A percentile compares a stretch with the other conserved stretches of the same genome.
phyloP scores from a whole-genome alignment of 345 rosid genomes.

The Cardamine occulta region DNA sequence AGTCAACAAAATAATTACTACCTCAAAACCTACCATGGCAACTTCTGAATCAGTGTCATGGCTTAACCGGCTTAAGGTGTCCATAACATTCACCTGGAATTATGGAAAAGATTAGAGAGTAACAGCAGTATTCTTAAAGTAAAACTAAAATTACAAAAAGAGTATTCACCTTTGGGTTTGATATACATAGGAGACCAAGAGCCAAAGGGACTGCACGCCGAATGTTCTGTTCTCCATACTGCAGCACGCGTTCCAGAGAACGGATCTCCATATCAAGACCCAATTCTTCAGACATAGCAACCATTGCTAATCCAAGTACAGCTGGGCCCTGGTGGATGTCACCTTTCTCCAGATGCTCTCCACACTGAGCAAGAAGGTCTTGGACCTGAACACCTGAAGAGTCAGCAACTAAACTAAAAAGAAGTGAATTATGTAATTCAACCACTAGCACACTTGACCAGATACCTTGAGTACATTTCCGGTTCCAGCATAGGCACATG shows the following conservation, averaged over 20 bases:
- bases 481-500: slow-evolving; percentile 98
- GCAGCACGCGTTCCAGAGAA: slow-evolving; percentile 87
- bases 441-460: slow-evolving; percentile 25
- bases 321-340: slow-evolving; percentile 94
- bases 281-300: slow-evolving; percentile 97
- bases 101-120: slow-evolving; percentile 17
- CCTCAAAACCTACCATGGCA: slow-evolving; percentile 67
- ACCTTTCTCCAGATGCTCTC: slow-evolving; percentile 85
- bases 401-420: slow-evolving; percentile 35
- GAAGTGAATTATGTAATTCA: slow-evolving; percentile 24
- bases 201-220: slow-evolving; percentile 95
- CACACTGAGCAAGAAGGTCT: slow-evolving; percentile 87
- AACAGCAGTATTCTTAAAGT: slow-evolving; percentile 1
- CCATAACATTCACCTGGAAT: slow-evolving; percentile 90
- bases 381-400: slow-evolving; percentile 62
- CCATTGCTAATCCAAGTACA: slow-evolving; percentile 97
- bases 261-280: slow-evolving; percentile 98
- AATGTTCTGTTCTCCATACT: slow-evolving; percentile 90
- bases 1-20: slow-evolving; percentile 10
- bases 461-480: slow-evolving; percentile 96
- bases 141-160: neutral
- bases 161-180: slow-evolving; percentile 84
- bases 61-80: slow-evolving; percentile 94
- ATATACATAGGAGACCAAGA: slow-evolving; percentile 95
- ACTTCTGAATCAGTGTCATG: slow-evolving; percentile 98